phyloP scores from a whole-genome alignment of 805 yeast species.

The Priceomyces carsonii region DNA sequence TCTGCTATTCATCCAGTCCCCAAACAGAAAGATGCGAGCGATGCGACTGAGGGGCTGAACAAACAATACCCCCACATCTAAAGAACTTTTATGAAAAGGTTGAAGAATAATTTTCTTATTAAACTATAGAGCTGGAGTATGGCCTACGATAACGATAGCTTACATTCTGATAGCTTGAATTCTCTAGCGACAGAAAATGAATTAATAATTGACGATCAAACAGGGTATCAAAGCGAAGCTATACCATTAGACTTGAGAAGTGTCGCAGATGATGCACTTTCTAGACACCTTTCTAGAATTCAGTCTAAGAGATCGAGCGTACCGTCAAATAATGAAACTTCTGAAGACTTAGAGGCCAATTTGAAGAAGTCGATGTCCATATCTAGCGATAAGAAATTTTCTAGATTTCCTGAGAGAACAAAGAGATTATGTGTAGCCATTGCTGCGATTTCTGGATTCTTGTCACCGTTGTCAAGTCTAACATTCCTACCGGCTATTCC shows the following conservation, averaged over 20 bases:
- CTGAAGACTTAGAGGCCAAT: neutral
- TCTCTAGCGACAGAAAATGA: slow-evolving; percentile 8
- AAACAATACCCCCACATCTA: too few relatives aligned
- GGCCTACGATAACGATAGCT: too few relatives aligned
- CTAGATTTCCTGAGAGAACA: slow-evolving; percentile 4
- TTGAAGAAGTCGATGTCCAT: neutral
- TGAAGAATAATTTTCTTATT: too few relatives aligned
- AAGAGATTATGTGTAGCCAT: slow-evolving; percentile 10
- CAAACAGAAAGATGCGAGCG: too few relatives aligned
- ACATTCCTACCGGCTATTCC: slow-evolving; percentile 55
- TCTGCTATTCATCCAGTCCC: too few relatives aligned
- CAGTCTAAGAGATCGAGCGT: slow-evolving; percentile 17
- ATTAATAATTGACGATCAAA: neutral
- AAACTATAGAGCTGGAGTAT: too few relatives aligned
- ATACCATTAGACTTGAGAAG: slow-evolving; percentile 19
- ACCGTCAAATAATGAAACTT: neutral
- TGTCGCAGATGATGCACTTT: slow-evolving; percentile 20
- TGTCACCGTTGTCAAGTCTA: slow-evolving; percentile 46
- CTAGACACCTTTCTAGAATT: slow-evolving; percentile 17
- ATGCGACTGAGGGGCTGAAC: too few relatives aligned
- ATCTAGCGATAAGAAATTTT: slow-evolving; percentile 1
- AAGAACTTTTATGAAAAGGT: too few relatives aligned
- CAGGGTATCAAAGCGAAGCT: slow-evolving; percentile 7
- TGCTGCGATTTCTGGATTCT: slow-evolving; percentile 32
- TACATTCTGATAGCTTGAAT: neutral